Percentiles rank a stretch among this genome's conserved stretches.
Evolutionary conservation across 225 moss, liverwort and hornwort species (phyloP).

Genomic region (Neckera pumila): DNA sequence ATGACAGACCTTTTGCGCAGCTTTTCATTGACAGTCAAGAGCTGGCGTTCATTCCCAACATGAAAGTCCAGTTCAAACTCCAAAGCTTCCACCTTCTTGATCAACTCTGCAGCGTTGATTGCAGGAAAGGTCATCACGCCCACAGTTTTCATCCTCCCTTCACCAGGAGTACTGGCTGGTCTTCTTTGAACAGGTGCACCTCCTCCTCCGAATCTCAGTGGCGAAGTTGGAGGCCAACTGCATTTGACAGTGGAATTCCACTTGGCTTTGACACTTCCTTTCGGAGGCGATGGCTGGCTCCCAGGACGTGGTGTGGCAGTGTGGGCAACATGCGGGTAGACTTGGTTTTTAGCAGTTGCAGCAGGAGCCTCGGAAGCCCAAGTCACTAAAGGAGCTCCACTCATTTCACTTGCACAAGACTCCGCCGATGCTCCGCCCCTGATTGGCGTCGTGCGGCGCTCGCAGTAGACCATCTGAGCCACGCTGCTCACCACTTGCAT

Average conservation of each 20-base stretch:
- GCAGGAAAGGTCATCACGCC: slow-evolving; percentile 18
- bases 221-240: slow-evolving; percentile 15
- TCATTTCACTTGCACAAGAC: neutral
- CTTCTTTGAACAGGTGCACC: neutral
- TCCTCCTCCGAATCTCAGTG: neutral
- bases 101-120: neutral
- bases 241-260: slow-evolving; percentile 33
- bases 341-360: neutral
- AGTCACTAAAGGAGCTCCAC: neutral
- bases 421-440: neutral
- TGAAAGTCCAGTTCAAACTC: slow-evolving; percentile 21
- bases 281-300: neutral
- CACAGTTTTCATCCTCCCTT: neutral
- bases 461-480: slow-evolving; percentile 6
- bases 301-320: neutral
- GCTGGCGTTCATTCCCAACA: slow-evolving; percentile 23
- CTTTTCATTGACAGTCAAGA: slow-evolving; percentile 24
- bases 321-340: neutral
- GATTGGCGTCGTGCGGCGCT: neutral
- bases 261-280: neutral
- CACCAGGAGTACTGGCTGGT: neutral
- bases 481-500: slow-evolving; percentile 21
- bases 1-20: slow-evolving; percentile 20
- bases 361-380: neutral
- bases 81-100: slow-evolving; percentile 24